These are phyloP conservation scores for Dovyalis caffra DNA, from an alignment of 345 rosid species.

Conservation along the genomic window DNA sequence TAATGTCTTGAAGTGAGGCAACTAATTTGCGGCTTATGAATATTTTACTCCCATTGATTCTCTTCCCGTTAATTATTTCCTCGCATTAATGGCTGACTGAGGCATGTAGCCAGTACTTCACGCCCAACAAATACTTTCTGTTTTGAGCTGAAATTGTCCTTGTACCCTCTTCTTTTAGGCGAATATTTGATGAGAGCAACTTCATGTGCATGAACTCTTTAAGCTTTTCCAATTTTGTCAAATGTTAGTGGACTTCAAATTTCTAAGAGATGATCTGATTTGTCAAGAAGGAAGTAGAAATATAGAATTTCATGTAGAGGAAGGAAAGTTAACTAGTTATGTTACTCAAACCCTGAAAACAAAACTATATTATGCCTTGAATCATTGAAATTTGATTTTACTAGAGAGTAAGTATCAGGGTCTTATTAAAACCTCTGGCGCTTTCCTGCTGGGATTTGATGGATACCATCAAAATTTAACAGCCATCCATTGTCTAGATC, in stretches of 20 bases:
- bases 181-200: background rate
- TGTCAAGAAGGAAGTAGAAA: background rate
- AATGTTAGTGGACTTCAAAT: background rate
- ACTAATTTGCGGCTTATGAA: too few species aligned
- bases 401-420: background rate
- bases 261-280: background rate
- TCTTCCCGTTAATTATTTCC: too few species aligned
- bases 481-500: slow-evolving; percentile 24
- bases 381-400: slow-evolving; percentile 10
- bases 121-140: too few species aligned
- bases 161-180: background rate
- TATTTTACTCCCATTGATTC: too few species aligned
- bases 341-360: slow-evolving; percentile 3
- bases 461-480: slow-evolving; percentile 24
- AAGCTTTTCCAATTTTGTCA: background rate
- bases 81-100: too few species aligned
- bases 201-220: too few species aligned
- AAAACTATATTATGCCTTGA: slow-evolving; percentile 30
- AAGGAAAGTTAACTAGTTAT: slow-evolving; percentile 7
- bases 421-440: slow-evolving; percentile 59
- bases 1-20: too few species aligned
- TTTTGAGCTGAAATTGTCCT: background rate
- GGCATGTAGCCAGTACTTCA: too few species aligned
- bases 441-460: slow-evolving; percentile 40
- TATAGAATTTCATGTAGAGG: background rate